A percentile compares a stretch with the other conserved stretches of the same genome.
Evolutionary conservation across 352 stramenopile genomes (phyloP).

Genomic region (Phytopythium boreale): DNA sequence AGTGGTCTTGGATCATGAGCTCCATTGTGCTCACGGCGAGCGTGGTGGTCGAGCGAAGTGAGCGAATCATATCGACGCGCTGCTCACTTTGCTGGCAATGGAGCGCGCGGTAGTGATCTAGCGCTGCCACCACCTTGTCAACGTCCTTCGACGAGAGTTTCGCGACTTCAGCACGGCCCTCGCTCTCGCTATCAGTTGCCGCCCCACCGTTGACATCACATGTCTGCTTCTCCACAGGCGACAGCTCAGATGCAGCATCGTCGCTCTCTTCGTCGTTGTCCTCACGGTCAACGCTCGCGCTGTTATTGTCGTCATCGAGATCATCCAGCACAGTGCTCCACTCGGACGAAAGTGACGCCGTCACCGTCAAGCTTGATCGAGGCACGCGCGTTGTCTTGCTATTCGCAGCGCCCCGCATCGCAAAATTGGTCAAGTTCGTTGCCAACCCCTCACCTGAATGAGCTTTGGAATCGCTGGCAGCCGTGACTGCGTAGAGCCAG

Average conservation of each 20-base stretch:
- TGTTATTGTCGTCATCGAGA: slow-evolving; percentile 16
- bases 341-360: slow-evolving; percentile 2
- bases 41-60: slow-evolving; percentile 32
- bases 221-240: background rate
- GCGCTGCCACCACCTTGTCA: slow-evolving; percentile 22
- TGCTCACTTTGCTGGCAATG: slow-evolving; percentile 31
- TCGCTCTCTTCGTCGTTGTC: slow-evolving; percentile 1
- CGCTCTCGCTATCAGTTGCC: background rate
- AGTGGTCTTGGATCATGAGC: slow-evolving; percentile 46
- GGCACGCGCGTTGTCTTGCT: background rate
- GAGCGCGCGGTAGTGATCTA: slow-evolving; percentile 17
- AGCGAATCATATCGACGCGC: slow-evolving; percentile 25
- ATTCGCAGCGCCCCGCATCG: slow-evolving; percentile 20
- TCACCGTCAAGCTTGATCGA: slow-evolving; percentile 4
- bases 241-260: background rate
- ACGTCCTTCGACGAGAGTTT: slow-evolving; percentile 6
- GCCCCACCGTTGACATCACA: background rate
- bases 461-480: background rate
- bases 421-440: slow-evolving; percentile 18
- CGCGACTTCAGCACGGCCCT: background rate
- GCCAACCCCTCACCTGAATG: background rate
- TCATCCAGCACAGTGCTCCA: background rate
- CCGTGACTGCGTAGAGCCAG: background rate
- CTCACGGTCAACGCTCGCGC: slow-evolving; percentile 1
- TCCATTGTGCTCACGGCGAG: slow-evolving; percentile 58